Evolutionary conservation across 371 early-diverging fungal species (phyloP), one percentile per base, ranked within the genome.

Genomic region (Gilbertella persicaria): DNA sequence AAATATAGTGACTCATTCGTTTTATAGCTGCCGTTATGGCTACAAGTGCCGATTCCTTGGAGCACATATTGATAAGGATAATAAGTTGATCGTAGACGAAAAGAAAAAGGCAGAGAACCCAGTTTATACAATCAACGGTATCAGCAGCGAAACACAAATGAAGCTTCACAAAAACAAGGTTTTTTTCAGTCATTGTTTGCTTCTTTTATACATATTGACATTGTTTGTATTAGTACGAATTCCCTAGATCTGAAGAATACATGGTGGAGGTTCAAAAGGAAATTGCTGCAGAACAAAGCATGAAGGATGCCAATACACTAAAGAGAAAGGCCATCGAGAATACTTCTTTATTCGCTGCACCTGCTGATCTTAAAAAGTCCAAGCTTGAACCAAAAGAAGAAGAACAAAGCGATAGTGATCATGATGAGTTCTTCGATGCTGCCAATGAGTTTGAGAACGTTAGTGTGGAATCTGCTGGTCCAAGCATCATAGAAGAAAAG

Each of bases 21-120:
- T 8, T 23, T 13, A 14, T 44, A 58, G 50, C 29, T 87, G 86
- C 53, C 71, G 65, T 5, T 75, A 74, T 57, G 91, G 95, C 4
- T 69, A 90, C 45, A 86, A 84, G 45, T 96, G 97, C 72, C 77
- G 96, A 13, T 95, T 60, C 58, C 71, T 91, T 20, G 64, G 63
- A 2, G 85, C 84, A 3, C 96, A 97, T 67, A 62, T 87, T 19
- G 75, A 73, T 30, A 62, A 64, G 12, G 76, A 83, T 21, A 76
- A 71, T 5, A 77, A 72, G 10, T 59, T 79, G 37, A 47, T 83
- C 13, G 62, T 75, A 1, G 72, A 82, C 49, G 80, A 88, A 48
- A 79, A 78, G 48, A 70, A 78, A 37, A 43, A 39, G 9, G 67
- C 70, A 9, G 69, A 66, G 16, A 62, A 69, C 6, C 64, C 67